A percentile compares a stretch with the other conserved stretches of the same genome.
Conservation (phyloP, 2,329 filamentous ascomycete genomes). For the Fusarium sororula region DNA sequence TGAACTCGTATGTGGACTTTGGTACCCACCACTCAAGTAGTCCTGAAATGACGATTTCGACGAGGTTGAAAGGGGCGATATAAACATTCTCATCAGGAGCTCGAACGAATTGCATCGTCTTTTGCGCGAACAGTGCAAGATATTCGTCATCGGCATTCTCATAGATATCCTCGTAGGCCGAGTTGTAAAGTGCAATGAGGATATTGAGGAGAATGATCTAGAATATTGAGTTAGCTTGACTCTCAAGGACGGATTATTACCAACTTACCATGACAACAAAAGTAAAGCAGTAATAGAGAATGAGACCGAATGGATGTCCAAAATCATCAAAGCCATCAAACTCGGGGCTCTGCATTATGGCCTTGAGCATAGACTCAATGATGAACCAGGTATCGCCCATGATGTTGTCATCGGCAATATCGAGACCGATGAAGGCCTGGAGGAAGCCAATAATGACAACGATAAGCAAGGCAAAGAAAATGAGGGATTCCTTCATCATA, state of each 20-base stretch:
- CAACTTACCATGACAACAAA: constrained; percentile 89
- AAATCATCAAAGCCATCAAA: constrained; percentile 91
- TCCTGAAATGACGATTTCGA: constrained; percentile 83
- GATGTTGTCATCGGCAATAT: constrained; percentile 78
- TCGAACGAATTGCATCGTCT: constrained; percentile 96
- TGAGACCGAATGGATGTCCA: constrained; percentile 89
- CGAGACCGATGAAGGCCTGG: constrained; percentile 92
- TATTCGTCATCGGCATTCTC: constrained; percentile 95
- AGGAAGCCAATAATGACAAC: constrained; percentile 89
- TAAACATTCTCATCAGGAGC: constrained; percentile 98
- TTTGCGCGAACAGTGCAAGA: constrained; percentile 89
- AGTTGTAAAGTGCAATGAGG: constrained; percentile 96
- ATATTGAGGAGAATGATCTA: constrained; percentile 86
- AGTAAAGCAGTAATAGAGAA: constrained; percentile 97
- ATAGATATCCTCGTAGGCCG: constrained; percentile 93
- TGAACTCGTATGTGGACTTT: constrained; percentile 73
- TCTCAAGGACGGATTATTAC: neutral
- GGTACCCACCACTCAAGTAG: constrained; percentile 96
- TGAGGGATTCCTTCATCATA: constrained; percentile 93
- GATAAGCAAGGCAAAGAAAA: constrained; percentile 91
- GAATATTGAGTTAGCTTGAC: neutral
- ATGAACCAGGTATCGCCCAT: constrained; percentile 78
- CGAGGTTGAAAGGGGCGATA: constrained; percentile 92
- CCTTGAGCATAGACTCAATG: constrained; percentile 84
- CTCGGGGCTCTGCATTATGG: constrained; percentile 90